These are phyloP conservation scores for Nicotiana obtusifolia DNA, from an alignment of 257 asterid species.

Conservation along the genomic window DNA sequence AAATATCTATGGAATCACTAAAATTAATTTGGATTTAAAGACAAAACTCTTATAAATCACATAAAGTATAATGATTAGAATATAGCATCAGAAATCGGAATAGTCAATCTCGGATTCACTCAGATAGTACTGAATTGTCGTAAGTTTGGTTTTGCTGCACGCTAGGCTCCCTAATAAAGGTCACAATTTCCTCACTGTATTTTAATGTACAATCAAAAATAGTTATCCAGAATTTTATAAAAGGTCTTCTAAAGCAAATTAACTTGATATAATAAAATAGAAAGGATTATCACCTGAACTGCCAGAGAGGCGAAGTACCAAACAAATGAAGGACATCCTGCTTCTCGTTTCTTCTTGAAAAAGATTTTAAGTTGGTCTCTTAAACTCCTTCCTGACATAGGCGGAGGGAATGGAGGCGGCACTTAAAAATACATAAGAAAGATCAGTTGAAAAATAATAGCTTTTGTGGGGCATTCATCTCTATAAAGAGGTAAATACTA, in stretches of 20 bases:
- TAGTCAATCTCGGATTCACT: background rate
- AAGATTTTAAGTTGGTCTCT: slow-evolving; percentile 56
- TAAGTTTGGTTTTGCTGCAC: background rate
- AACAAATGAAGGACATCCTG: slow-evolving; percentile 71
- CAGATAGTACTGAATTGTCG: background rate
- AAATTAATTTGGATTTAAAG: background rate
- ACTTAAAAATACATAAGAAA: slow-evolving; percentile 36
- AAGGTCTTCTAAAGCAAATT: background rate
- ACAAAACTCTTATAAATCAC: background rate
- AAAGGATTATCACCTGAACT: slow-evolving; percentile 60
- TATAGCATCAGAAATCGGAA: background rate
- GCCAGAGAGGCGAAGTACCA: slow-evolving; percentile 63
- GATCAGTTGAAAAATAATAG: background rate
- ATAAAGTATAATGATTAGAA: background rate
- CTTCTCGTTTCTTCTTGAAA: slow-evolving; percentile 62
- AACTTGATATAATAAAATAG: slow-evolving; percentile 8
- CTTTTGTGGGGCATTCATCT: background rate
- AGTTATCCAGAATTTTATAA: background rate
- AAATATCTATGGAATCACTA: background rate
- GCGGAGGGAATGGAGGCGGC: slow-evolving; percentile 91
- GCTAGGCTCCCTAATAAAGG: background rate
- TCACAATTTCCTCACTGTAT: background rate
- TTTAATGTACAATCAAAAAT: background rate
- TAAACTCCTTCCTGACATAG: slow-evolving; percentile 63
- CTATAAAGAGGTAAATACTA: background rate